Evolutionary conservation across 148 eudicot genomes (phyloP).

Genomic region (Mesembryanthemum crystallinum): DNA sequence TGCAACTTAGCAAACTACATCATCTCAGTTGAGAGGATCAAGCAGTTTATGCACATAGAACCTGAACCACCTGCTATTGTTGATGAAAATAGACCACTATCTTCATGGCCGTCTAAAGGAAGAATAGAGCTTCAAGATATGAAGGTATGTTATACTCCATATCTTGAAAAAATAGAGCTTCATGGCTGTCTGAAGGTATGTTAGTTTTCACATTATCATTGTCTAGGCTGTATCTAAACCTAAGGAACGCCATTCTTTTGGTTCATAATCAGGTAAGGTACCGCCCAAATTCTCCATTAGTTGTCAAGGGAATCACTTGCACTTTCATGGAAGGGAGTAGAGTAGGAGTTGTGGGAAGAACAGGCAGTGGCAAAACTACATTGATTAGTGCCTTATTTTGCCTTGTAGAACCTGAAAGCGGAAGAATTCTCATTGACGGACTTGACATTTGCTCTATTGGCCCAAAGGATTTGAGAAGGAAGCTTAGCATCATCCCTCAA

Average conservation of each 20-base stretch:
- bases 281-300: slow-evolving; percentile 51
- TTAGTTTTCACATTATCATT: neutral
- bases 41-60: slow-evolving; percentile 64
- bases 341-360: slow-evolving; percentile 62
- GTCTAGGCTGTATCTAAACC: neutral
- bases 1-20: slow-evolving; percentile 52
- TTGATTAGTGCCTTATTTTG: slow-evolving; percentile 53
- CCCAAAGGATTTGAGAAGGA: slow-evolving; percentile 44
- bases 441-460: slow-evolving; percentile 54
- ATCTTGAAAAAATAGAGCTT: too few relatives aligned
- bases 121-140: slow-evolving; percentile 42
- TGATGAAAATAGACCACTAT: slow-evolving; percentile 45
- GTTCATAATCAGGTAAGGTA: slow-evolving; percentile 45
- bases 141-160: slow-evolving; percentile 37
- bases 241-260: neutral
- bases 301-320: slow-evolving; percentile 60
- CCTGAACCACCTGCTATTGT: slow-evolving; percentile 55
- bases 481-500: slow-evolving; percentile 65
- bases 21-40: slow-evolving; percentile 61
- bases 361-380: slow-evolving; percentile 62
- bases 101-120: slow-evolving; percentile 53
- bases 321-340: slow-evolving; percentile 43
- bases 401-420: slow-evolving; percentile 51
- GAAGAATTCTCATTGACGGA: slow-evolving; percentile 48
- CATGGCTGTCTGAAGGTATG: too few relatives aligned